A percentile compares a stretch with the other conserved stretches of the same genome.
These are phyloP conservation scores for Solanum medicagineum DNA, from an alignment of 257 asterid genomes.

Conservation along the genomic window DNA sequence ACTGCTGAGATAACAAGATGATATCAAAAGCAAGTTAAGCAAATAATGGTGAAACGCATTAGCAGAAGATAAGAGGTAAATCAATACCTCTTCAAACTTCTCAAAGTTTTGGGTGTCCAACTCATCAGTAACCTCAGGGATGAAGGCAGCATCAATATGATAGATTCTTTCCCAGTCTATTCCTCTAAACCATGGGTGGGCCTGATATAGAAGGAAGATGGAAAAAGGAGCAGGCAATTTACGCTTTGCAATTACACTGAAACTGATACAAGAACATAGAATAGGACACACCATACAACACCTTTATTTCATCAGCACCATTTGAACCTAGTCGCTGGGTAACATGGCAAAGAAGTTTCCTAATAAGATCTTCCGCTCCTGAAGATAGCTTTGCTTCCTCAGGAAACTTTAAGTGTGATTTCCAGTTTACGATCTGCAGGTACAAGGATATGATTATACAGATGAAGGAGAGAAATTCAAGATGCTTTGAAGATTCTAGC, in stretches of 20 bases:
- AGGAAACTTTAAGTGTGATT: conserved; percentile 76
- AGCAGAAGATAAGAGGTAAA: not conserved
- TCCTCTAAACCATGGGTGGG: conserved; percentile 74
- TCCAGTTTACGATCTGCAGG: conserved; percentile 94
- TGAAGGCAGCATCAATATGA: conserved; percentile 82
- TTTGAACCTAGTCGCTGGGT: conserved; percentile 81
- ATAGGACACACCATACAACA: conserved; percentile 42
- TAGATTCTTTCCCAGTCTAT: conserved; percentile 75
- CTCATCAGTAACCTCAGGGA: conserved; percentile 91
- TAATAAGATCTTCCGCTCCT: conserved; percentile 80
- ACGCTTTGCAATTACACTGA: conserved; percentile 7
- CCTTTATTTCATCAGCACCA: conserved; percentile 91
- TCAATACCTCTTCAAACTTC: conserved; percentile 78
- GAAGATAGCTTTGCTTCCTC: conserved; percentile 76
- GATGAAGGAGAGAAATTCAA: not conserved
- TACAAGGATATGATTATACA: not conserved
- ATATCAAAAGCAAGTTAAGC: not conserved
- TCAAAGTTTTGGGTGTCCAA: conserved; percentile 94
- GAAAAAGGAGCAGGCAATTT: not conserved
- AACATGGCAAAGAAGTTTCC: conserved; percentile 80
- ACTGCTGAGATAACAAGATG: conserved; percentile 28
- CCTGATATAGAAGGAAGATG: conserved; percentile 27
- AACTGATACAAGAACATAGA: conserved; percentile 17
- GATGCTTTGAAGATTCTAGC: not conserved
- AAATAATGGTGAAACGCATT: not conserved